A percentile compares a stretch with the other conserved stretches of the same genome.
These are phyloP conservation scores for Xylariaceae sp. DNA, from an alignment of 2,329 filamentous ascomycete species.

Conservation along the genomic window DNA sequence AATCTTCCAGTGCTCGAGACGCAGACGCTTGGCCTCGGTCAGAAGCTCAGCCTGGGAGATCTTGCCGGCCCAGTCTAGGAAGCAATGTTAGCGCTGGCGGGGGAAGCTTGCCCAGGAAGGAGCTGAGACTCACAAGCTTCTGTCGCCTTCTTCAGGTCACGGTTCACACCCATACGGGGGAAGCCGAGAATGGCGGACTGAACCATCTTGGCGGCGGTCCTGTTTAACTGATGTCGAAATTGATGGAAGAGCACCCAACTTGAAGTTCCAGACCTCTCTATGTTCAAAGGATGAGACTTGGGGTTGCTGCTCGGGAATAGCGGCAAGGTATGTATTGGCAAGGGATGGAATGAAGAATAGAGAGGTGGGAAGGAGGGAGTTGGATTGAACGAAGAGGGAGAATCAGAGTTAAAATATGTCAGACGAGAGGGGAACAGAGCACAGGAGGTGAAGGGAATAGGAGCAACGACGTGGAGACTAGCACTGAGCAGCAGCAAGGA, in stretches of 20 bases:
- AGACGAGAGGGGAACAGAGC: slow-evolving; percentile 9
- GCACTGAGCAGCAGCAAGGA: slow-evolving; percentile 12
- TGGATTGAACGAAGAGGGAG: slow-evolving; percentile 9
- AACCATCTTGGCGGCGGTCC: slow-evolving; percentile 49
- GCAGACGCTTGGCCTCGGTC: slow-evolving; percentile 91
- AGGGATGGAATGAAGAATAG: slow-evolving; percentile 11
- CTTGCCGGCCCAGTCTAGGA: slow-evolving; percentile 80
- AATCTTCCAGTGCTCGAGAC: slow-evolving; percentile 98
- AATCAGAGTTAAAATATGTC: slow-evolving; percentile 7
- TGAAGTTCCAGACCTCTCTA: too few species aligned
- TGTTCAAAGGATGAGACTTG: too few species aligned
- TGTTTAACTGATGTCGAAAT: slow-evolving; percentile 18
- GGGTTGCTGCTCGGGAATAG: too few species aligned
- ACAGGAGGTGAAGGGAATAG: slow-evolving; percentile 15
- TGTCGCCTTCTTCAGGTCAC: slow-evolving; percentile 99
- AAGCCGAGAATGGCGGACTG: slow-evolving; percentile 86
- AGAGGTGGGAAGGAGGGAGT: slow-evolving; percentile 9
- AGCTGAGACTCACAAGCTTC: slow-evolving; percentile 66
- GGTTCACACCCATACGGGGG: slow-evolving; percentile 95
- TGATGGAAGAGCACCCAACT: too few species aligned
- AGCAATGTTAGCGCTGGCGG: slow-evolving; percentile 13
- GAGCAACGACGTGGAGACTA: slow-evolving; percentile 8
- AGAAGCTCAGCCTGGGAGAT: slow-evolving; percentile 86
- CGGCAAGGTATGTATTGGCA: slow-evolving; percentile 7
- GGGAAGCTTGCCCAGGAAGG: slow-evolving; percentile 5